Evolutionary conservation across 192 early-diverging fungal species (phyloP), one percentile per base, ranked within the genome.

Genomic region (Blastocladiella britannica): DNA sequence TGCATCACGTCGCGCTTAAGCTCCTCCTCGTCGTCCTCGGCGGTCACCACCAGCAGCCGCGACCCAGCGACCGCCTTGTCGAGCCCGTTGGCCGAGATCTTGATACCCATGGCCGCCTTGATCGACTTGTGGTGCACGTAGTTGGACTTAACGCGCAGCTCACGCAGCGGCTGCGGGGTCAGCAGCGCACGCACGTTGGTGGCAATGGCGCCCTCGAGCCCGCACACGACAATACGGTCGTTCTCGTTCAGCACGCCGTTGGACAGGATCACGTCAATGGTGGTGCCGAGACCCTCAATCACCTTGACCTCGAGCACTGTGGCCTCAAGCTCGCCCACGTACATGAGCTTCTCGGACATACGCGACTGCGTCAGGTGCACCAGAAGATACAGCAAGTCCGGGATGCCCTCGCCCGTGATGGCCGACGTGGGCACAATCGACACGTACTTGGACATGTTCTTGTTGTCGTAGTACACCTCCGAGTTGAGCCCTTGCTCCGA

Each of bases 221-320:
- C 95, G 64, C 95, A 96, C 24, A 98, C 64, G 5, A 90, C 86
- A 58, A 98, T 96, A 37, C 83, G 80, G 66, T 98, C 95, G 30
- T 93, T 91, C 75, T 98, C 92, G 60, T 84, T 76, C 60, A 98
- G 69, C 37, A 88, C 81, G 66, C 89, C 89, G 73, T 98, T 98
- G 7, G 88, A 88, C 47, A 98, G 74, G 25, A 98, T 74, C 25
- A 96, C 93, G 71, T 98, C 95, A 55, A 96, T 88, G 3, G 95
- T 96, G 0, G 91, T 97, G 58, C 93, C 93, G 51, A 91, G 78
- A 63, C 95, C 95, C 73, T 98, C 95, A 64, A 96, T 82, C 12
- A 93, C 93, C 78, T 98, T 98, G 63, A 98, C 95, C 78, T 98
- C 95, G 59, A 98, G 67, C 31, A 98, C 91, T 22, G 95, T 96